phyloP scores from a whole-genome alignment of 257 asterid genomes.

The Solanum megistacrolobum region DNA sequence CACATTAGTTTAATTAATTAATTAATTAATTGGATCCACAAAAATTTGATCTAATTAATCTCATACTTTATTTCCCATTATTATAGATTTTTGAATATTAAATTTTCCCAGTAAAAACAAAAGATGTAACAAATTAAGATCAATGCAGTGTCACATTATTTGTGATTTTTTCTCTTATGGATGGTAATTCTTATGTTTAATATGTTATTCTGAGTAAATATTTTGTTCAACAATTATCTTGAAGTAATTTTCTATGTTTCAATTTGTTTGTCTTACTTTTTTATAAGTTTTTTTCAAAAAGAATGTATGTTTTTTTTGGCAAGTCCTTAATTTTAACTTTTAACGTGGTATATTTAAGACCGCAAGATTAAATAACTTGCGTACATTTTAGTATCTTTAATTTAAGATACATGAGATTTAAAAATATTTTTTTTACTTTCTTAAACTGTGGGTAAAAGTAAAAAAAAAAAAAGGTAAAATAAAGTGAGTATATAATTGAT shows the following conservation, averaged over 20 bases:
- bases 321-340: not conserved
- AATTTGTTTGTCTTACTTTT: too few relatives aligned
- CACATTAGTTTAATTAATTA: too few relatives aligned
- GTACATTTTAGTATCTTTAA: not conserved
- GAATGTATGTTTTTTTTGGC: not conserved
- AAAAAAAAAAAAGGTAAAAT: too few relatives aligned
- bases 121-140: not conserved
- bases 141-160: not conserved
- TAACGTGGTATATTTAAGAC: too few relatives aligned
- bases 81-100: too few relatives aligned
- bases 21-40: not conserved
- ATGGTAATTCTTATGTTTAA: not conserved
- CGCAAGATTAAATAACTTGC: not conserved
- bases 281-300: too few relatives aligned
- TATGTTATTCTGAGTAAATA: not conserved
- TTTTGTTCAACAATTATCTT: not conserved
- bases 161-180: not conserved
- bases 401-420: too few relatives aligned
- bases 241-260: too few relatives aligned
- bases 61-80: not conserved
- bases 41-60: not conserved
- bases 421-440: too few relatives aligned
- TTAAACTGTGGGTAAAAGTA: not conserved
- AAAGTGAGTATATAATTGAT: not conserved
- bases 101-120: not conserved